Base-by-base conservation (phyloP, 1,139 yeast genomes). In the Taiozyma onychis region DNA sequence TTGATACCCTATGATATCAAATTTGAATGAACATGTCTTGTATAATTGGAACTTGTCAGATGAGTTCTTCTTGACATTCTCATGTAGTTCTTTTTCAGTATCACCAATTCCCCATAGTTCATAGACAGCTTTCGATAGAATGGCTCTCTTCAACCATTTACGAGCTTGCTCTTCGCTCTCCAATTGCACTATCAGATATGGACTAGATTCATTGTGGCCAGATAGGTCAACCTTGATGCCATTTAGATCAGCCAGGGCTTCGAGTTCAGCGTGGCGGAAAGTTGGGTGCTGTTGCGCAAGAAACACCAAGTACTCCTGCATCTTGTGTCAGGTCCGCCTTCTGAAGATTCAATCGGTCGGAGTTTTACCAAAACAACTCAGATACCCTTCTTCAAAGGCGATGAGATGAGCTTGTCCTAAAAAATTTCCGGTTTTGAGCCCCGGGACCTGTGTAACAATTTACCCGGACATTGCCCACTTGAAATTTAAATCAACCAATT, bases 241-340 rank as follows among this genome's bases (percentile, higher is more conserved):
- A 56, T 80, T 69, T 49, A 85, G 66, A 43, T 78, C 81, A 0
- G 98, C 97, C 46, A 93, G 68, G 0, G 98, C 86, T 62, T 86
- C 90, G 43, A 93, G 70, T 66, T 93, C 99, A 0, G 96, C 88
- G 45, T 69, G 66, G 48, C 99, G 76, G 68, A 93, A 93, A 56
- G 79, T 77, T 50, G 87, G 82, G 64, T 88, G 89, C 47, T 85
- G 80, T 66, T 91, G 97, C 7, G 97, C 96, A 65, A 93, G 76
- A 65, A 85, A 81, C 43, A 93, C 74, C 53, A 93, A 68, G 66
- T 89, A 93, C 13, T 58, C 59, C 26, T 51, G 48, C 57, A 56
- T 55, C 14, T 39, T 24, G 11, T 14, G 21, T 43, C 41, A 37
- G 41, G 18, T 32, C 18, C 13, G 9, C 6, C 18, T 14, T 30